These are phyloP conservation scores for Leccinum pachyderme DNA, from an alignment of 1,284 basidiomycete genomes.

Conservation along the genomic window DNA sequence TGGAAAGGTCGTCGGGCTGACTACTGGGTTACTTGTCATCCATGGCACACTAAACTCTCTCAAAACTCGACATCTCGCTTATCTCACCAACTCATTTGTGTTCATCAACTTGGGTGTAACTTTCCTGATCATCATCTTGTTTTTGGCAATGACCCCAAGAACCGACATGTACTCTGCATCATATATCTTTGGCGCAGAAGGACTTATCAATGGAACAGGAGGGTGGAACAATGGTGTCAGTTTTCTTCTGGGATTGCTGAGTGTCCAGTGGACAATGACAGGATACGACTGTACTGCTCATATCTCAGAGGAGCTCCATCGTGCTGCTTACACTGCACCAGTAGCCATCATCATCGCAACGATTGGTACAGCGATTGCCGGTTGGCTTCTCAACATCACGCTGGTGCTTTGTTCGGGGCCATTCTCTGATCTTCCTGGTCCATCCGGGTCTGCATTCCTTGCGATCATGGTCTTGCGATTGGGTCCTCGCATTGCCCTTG, in stretches of 20 bases:
- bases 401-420: constrained; percentile 81
- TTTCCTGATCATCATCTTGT: constrained; percentile 76
- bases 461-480: constrained; percentile 75
- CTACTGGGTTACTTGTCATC: constrained; percentile 66
- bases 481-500: constrained; percentile 68
- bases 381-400: constrained; percentile 83
- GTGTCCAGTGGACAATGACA: constrained; percentile 91
- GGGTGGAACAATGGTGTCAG: constrained; percentile 81
- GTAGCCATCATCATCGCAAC: constrained; percentile 89
- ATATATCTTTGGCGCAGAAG: constrained; percentile 77
- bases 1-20: constrained; percentile 76
- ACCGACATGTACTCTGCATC: constrained; percentile 76
- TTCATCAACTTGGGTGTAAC: constrained; percentile 86
- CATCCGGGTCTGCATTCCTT: constrained; percentile 50
- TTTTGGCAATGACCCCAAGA: constrained; percentile 76
- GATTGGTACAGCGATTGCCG: constrained; percentile 77
- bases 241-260: constrained; percentile 85
- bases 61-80: constrained; percentile 77
- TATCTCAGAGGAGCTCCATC: constrained; percentile 88
- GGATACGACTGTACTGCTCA: constrained; percentile 82
- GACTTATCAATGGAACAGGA: constrained; percentile 72
- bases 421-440: constrained; percentile 59
- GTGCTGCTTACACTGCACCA: constrained; percentile 81
- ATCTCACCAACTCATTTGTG: constrained; percentile 78
- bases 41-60: constrained; percentile 82